Evolutionary conservation across 2,329 filamentous ascomycete genomes (phyloP), one percentile per base, ranked within the genome.

Genomic region (Metarhizium album): DNA sequence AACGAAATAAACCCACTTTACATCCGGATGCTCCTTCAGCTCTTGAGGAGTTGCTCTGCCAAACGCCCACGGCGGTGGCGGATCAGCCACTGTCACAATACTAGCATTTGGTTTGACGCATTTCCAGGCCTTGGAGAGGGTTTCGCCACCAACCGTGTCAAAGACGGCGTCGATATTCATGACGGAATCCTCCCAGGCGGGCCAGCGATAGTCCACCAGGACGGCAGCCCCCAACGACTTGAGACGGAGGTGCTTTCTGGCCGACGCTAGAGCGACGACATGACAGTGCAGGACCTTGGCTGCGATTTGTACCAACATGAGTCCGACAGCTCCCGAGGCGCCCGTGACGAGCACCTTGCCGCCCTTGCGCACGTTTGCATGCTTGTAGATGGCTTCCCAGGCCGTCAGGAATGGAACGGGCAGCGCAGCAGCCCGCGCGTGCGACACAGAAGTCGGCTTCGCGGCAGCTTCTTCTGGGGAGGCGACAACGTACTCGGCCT

Each of bases 61-160:
- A n/a, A 62, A 64, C 0, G 64, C 65, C 67, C 66, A 69, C 0
- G 51, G 16, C 0, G 66, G 64, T 0, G 64, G 57, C 6, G 66
- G 65, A 42, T 67, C 67, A 2, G 57, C 65, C 0, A 71, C 60
- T 0, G 68, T 69, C 0, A 70, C 57, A 9, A 70, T 62, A 0
- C 52, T 51, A 0, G 67, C 68, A 13, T 57, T 51, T 1, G 52
- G 47, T 38, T 63, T 64, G 3, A 71, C 57, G 0, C 55, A 53
- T 14, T 54, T 48, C 67, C 66, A 70, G 0, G 58, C 45, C 43
- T 59, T 64, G 1, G 51, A 29, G 22, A 70, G 45, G 0, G 62
- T 50, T 5, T 58, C 54, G 2, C 59, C 57, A 0, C 65, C 64
- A 4, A 61, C 66, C 0, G 63, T 63, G 47, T 68, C 66, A 14